phyloP scores from a whole-genome alignment of 495 filamentous ascomycete species.

The Glonium stellatum region DNA sequence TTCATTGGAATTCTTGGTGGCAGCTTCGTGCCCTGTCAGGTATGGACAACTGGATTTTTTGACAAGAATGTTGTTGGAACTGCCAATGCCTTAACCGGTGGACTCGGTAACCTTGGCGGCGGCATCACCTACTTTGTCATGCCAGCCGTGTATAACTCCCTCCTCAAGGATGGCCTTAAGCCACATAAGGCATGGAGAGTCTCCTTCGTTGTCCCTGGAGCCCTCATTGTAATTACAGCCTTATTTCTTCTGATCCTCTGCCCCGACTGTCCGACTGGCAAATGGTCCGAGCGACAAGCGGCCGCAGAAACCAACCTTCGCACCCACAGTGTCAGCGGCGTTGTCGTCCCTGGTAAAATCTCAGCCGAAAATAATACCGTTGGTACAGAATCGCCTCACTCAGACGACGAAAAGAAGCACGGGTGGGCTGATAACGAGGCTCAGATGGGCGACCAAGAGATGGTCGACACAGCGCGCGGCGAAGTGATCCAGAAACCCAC shows the following conservation, averaged over 20 bases:
- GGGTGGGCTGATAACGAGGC: conserved; percentile 31
- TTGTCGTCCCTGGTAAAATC: conserved; percentile 32
- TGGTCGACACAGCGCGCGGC: conserved; percentile 32
- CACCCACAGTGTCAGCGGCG: conserved; percentile 23
- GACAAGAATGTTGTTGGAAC: conserved; percentile 93
- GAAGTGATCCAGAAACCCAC: conserved; percentile 37
- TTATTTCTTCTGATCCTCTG: conserved; percentile 29
- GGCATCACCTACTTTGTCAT: conserved; percentile 88
- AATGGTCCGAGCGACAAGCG: conserved; percentile 33
- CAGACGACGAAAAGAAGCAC: conserved; percentile 32
- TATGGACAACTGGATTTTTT: conserved; percentile 93
- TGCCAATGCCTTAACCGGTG: conserved; percentile 79
- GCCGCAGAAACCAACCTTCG: conserved; percentile 31
- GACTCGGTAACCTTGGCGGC: conserved; percentile 84
- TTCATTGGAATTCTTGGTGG: conserved; percentile 92
- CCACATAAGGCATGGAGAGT: conserved; percentile 33
- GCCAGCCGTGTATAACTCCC: conserved; percentile 57
- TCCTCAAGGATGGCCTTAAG: conserved; percentile 27
- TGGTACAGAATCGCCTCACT: conserved; percentile 10
- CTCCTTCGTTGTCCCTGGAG: conserved; percentile 36
- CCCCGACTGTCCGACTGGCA: conserved; percentile 35
- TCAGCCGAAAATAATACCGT: conserved; percentile 18
- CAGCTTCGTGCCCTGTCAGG: conserved; percentile 88
- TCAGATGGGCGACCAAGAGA: conserved; percentile 28
- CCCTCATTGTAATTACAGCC: conserved; percentile 34